Base-by-base conservation (phyloP, 768 basidiomycete genomes). In the Macrolepiota fuliginosa region DNA sequence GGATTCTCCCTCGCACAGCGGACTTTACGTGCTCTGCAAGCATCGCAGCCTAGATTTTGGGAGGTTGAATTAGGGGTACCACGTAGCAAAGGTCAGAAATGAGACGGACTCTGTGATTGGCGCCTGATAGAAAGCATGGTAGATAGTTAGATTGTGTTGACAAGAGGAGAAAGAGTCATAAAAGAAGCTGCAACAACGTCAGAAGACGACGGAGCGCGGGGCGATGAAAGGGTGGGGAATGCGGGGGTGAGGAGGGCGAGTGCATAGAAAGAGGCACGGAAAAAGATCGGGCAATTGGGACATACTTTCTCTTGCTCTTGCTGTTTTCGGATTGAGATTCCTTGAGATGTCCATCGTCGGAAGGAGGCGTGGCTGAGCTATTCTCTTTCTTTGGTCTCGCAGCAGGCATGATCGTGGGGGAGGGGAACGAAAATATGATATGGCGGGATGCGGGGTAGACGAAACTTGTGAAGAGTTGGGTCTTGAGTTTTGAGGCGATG, bases 1-100 rank as follows among this genome's bases (percentile, higher is more conserved):
- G 87, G 83, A 66, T 88, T 88, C 69, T 94, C 92, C 64, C 89
- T 80, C 5, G 89, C 88, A 68, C 92, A 94, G 55, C 91, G 83
- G 49, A 94, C 92, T 73, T 94, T 94, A 71, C 92, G 88, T 10
- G 91, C 89, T 66, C 91, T 81, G 74, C 92, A 93, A 50, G 91
- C 91, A 76, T 92, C 91, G 73, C 91, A 93, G 71, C 91, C 91
- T 92, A 68, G 53, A 51, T 49, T 35, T 55, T 63, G 42, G 59
- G 57, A 36, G 62, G 63, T 64, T 36, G 46, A 32, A 37, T 58
- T 51, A 59, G 29, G 29, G 56, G n/a, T 42, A 51, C 40, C 24
- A 52, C 12, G 7, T 54, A 27, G 60, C 25, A 22, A 47, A 37
- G 46, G 45, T 42, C 22, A 35, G n/a, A 47, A 22, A 58, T 42